Percentiles rank a stretch among this genome's conserved stretches.
Evolutionary conservation across 1,284 basidiomycete genomes (phyloP).

Genomic region (Rhizoctonia solani): DNA sequence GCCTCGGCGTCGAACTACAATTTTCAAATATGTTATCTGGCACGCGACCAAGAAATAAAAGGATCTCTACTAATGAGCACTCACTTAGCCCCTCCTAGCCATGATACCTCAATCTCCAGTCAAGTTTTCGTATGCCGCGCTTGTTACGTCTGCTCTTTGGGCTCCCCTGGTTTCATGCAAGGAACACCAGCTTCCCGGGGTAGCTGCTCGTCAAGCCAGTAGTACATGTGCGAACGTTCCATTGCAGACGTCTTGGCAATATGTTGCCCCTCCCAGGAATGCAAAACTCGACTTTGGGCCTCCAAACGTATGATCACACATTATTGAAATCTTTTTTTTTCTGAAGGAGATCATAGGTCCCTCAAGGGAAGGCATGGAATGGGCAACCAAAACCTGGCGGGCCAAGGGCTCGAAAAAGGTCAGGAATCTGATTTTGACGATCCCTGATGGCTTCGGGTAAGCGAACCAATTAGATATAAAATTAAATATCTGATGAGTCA

Average conservation of each 20-base stretch:
- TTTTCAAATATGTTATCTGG: no score
- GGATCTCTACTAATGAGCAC: no score
- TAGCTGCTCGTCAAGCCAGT: neutral
- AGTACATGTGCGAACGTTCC: slow-evolving; percentile 27
- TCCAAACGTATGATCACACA: neutral
- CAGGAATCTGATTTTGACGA: slow-evolving; percentile 40
- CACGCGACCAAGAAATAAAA: no score
- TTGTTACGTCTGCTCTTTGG: neutral
- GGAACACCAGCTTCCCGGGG: neutral
- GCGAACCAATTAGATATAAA: neutral
- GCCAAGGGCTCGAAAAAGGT: neutral
- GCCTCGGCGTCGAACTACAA: neutral
- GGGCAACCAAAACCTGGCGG: slow-evolving; percentile 18
- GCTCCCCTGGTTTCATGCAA: neutral
- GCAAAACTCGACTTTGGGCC: slow-evolving; percentile 29
- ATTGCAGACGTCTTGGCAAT: slow-evolving; percentile 24
- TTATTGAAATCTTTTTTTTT: neutral
- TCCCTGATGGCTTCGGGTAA: slow-evolving; percentile 43
- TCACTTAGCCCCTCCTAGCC: no score
- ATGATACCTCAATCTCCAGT: no score
- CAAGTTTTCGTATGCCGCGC: no score
- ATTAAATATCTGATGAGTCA: neutral
- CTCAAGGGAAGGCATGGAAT: slow-evolving; percentile 18
- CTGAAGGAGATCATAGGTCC: neutral
- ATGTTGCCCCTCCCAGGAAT: slow-evolving; percentile 23